Percentiles rank a stretch among this genome's conserved stretches.
These are phyloP conservation scores for Seiridium unicorne DNA, from an alignment of 2,329 filamentous ascomycete species.

Conservation along the genomic window DNA sequence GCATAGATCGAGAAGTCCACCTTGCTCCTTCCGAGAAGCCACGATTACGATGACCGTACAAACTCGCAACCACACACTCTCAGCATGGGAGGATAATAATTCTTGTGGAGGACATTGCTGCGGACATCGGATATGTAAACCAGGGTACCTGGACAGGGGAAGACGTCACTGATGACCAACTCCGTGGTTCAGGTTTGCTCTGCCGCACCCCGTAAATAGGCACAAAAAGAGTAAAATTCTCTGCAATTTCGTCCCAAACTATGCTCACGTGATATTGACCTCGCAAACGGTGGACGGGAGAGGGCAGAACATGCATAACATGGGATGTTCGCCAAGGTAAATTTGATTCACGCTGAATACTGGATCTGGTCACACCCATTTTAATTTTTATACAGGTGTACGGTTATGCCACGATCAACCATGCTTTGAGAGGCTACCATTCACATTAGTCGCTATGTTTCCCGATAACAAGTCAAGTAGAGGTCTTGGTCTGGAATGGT, in stretches of 20 bases:
- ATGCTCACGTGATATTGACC: no score
- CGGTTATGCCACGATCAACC: neutral
- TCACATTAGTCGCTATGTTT: no score
- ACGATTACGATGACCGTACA: neutral
- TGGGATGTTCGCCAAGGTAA: no score
- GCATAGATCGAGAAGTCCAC: constrained; percentile 4
- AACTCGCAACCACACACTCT: neutral
- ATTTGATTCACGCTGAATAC: no score
- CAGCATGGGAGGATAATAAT: neutral
- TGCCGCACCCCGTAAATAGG: constrained; percentile 12
- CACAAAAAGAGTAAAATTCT: constrained; percentile 10
- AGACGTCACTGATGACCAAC: neutral
- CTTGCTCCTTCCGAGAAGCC: constrained; percentile 1
- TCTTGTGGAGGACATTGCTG: constrained; percentile 8
- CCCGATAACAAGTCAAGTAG: no score
- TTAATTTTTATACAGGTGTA: neutral
- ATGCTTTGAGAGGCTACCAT: no score
- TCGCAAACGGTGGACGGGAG: no score
- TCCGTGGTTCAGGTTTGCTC: neutral
- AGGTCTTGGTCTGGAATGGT: no score
- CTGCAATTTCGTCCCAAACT: neutral
- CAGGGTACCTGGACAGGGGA: neutral
- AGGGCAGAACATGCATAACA: no score
- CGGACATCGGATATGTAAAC: neutral
- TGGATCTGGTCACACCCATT: no score